A percentile compares a stretch with the other conserved stretches of the same genome.
These are phyloP conservation scores for Poterioochromonas sp. DNA, from an alignment of 352 stramenopile genomes.

Conservation along the genomic window DNA sequence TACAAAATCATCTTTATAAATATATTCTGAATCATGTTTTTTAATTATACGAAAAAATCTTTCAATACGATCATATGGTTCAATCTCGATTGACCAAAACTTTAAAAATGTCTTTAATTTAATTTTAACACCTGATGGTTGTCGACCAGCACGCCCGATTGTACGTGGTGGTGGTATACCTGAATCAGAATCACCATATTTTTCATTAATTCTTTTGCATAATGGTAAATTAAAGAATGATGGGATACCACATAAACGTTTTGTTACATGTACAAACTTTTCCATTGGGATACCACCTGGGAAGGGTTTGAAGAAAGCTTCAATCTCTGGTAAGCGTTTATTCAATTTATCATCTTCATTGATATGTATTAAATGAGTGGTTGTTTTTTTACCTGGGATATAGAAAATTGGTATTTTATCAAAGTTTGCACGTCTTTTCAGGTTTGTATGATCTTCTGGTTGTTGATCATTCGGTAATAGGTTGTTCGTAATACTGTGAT, in stretches of 20 bases:
- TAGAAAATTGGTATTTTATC: conserved; percentile 14
- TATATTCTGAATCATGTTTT: conserved; percentile 61
- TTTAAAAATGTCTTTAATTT: conserved; percentile 71
- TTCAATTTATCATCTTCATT: not conserved
- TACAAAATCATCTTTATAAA: conserved; percentile 87
- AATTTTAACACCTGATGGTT: conserved; percentile 43
- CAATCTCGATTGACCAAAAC: conserved; percentile 88
- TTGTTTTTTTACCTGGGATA: not conserved
- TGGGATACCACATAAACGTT: conserved; percentile 92
- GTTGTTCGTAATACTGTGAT: not conserved
- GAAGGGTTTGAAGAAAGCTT: conserved; percentile 7
- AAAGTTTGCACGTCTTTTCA: conserved; percentile 9
- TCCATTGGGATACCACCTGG: conserved; percentile 47
- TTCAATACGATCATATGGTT: conserved; percentile 86
- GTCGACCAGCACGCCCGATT: conserved; percentile 27
- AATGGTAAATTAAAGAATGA: conserved; percentile 95
- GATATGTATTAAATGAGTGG: not conserved
- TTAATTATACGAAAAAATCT: conserved; percentile 95
- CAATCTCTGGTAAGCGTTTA: not conserved
- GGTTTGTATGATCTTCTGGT: not conserved
- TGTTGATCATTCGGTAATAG: not conserved
- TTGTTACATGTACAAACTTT: conserved; percentile 84
- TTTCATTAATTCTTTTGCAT: conserved; percentile 71
- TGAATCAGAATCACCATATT: conserved; percentile 29
- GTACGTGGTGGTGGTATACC: conserved; percentile 32